These are phyloP conservation scores for Trichoderma afroharzianum DNA, from an alignment of 2,329 filamentous ascomycete genomes.

Conservation along the genomic window DNA sequence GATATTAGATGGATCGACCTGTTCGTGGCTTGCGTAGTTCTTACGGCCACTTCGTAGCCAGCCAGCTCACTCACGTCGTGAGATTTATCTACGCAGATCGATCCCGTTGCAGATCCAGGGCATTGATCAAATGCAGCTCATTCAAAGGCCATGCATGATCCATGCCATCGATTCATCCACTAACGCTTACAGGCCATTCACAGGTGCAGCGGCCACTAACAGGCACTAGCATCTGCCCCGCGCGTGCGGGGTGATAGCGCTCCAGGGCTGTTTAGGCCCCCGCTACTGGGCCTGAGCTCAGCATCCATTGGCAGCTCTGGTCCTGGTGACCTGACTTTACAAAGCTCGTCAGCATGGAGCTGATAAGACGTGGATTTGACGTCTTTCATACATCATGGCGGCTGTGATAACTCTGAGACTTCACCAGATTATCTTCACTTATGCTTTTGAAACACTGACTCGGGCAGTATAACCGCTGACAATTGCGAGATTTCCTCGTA, in stretches of 20 bases:
- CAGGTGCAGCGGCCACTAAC: neutral
- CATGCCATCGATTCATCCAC: neutral
- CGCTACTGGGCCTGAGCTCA: neutral
- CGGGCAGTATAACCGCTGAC: neutral
- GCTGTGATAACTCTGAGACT: neutral
- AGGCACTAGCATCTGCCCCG: neutral
- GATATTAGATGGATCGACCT: no score
- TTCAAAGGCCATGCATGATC: neutral
- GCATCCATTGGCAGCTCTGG: neutral
- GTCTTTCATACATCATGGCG: constrained; percentile 14
- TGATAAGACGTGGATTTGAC: neutral
- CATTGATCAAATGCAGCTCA: neutral
- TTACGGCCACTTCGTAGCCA: neutral
- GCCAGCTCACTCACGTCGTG: neutral
- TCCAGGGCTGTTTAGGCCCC: neutral
- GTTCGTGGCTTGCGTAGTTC: neutral
- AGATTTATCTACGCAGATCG: neutral
- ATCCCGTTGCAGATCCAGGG: neutral
- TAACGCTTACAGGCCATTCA: neutral
- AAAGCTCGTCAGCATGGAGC: neutral
- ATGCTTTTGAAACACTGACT: neutral
- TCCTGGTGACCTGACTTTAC: neutral
- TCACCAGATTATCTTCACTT: neutral
- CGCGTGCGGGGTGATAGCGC: constrained; percentile 3
- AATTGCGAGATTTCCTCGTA: neutral